Evolutionary conservation across 768 basidiomycete species (phyloP), one percentile per base, ranked within the genome.

Genomic region (Rubroboletus pulcherrimus): DNA sequence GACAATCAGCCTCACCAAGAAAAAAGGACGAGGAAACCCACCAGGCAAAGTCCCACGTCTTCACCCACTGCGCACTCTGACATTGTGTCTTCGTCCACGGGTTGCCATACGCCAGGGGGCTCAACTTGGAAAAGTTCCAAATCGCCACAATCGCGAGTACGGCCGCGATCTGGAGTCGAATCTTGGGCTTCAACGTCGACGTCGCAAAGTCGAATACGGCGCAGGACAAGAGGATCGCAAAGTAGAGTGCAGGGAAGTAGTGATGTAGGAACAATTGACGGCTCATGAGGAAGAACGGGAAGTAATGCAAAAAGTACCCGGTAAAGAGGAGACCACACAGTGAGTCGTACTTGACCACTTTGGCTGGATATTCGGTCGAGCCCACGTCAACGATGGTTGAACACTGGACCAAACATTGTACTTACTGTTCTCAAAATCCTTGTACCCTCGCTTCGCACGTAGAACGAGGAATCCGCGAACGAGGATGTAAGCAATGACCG

Each of bases 261-360:
- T 98, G 97, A 68, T 98, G 96, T 24, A 99, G 74, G 82, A 99
- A 99, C 44, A 98, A 86, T 66, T 99, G 97, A 21, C 97, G 93
- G 41, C 81, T 76, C 96, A 98, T 98, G 61, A 98, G 77, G 83
- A 86, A 98, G 83, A 99, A 99, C 14, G 97, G 97, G 68, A 91
- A 79, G 74, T 97, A 98, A 75, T 98, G 97, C 34, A 99, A 68
- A 26, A 77, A 76, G 93, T 96, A 99, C 45, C 93, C 94, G 33
- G 92, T 71, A 76, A 93, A 88, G 54, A 98, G 82, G 83, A 98
- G 97, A 0, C 88, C 89, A 58, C 93, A 93, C 1, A 96, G 75
- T 26, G 84, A 73, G 71, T 98, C 94, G 72, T 98, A 98, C 73
- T 95, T 95, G 42, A 89, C 85, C 42, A 96, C 85, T 69, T 86